These are phyloP conservation scores for Nicotiana tabacum DNA, from an alignment of 257 asterid genomes.

Conservation along the genomic window DNA sequence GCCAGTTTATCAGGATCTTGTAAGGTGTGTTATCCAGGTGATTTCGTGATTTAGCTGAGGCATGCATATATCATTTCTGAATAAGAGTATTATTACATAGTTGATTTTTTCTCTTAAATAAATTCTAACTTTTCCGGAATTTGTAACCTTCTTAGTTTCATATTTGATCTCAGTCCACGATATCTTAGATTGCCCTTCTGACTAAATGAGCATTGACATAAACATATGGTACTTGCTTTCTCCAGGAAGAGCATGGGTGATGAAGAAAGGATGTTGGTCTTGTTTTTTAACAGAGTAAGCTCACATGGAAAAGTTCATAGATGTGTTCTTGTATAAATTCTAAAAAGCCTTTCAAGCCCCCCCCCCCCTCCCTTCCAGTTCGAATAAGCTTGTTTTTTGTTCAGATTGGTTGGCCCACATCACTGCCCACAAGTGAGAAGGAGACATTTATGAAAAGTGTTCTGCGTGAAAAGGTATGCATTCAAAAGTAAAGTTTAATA, in stretches of 20 bases:
- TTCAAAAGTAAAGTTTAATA: not conserved
- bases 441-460: constrained; percentile 62
- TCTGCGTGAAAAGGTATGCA: constrained; percentile 71
- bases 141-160: not conserved
- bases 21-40: constrained; percentile 42
- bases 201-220: not conserved
- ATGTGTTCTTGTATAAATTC: not conserved
- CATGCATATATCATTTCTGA: not conserved
- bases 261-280: constrained; percentile 83
- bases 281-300: constrained; percentile 82
- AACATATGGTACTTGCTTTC: not conserved
- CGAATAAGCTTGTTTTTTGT: not conserved
- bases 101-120: not conserved
- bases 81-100: not conserved
- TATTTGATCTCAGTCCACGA: not conserved
- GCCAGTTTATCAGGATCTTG: constrained; percentile 86
- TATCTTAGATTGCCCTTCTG: not conserved
- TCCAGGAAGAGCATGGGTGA: constrained; percentile 83
- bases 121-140: not conserved
- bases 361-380: not conserved
- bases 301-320: not conserved
- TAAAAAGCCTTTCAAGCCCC: not conserved
- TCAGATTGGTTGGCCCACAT: constrained; percentile 99
- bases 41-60: constrained; percentile 8
- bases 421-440: constrained; percentile 87